Evolutionary conservation across 805 yeast species (phyloP), one percentile per base, ranked within the genome.

Genomic region (Ogataea pini): DNA sequence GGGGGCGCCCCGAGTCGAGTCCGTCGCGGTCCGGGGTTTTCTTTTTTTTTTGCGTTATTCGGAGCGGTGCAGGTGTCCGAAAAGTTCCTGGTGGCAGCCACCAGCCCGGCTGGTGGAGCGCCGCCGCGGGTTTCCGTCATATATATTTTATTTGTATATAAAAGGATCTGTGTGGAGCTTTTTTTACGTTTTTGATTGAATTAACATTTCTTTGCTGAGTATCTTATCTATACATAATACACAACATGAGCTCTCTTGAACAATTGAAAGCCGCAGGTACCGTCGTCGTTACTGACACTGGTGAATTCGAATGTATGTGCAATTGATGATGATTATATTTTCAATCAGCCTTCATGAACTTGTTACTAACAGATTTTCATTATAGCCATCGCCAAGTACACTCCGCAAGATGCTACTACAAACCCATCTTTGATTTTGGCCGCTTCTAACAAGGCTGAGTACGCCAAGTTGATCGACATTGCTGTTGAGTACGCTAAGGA

Each of bases 381-480:
- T n/a, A 10, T 17, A 63, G 67, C 94, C 57, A 94, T 94, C 70
- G 97, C 97, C 68, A 89, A 91, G 75, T 94, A 86, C 79, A 89
- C 94, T 63, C 99, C 99, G 60, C 98, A 94, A 78, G 99, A 94
- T 73, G 96, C 99, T 59, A 94, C 99, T 62, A 94, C 99, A 70
- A 94, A 94, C 79, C 99, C 99, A 59, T 90, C 98, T 37, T 79
- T 94, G 76, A 92, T 94, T 65, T 78, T 94, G 63, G 98, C 98
- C 57, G 99, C 99, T 50, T 68, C 98, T 49, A 88, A 86, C 75
- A 88, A 90, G 77, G 72, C 90, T 36, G 90, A 86, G 68, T 94
- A 94, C 75, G 86, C 96, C 50, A 78, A 83, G 67, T 79, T 94
- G 70, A 86, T 94, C 58, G 98, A 94, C 70, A 79, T 79, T 62